These are phyloP conservation scores for Luzula sylvatica DNA, from an alignment of 176 grass and related monocot species.

Conservation along the genomic window DNA sequence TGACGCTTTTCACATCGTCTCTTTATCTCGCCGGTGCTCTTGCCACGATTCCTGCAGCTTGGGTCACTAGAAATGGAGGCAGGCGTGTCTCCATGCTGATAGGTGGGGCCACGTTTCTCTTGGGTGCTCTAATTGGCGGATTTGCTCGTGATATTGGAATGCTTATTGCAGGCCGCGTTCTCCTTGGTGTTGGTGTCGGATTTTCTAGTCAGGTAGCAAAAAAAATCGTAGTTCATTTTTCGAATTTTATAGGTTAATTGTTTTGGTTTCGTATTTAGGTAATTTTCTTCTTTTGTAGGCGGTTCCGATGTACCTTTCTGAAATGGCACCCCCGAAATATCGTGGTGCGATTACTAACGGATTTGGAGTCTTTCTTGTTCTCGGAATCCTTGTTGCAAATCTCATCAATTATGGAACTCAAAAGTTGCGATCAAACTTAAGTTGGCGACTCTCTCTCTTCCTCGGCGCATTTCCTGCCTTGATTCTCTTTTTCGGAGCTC, in stretches of 20 bases:
- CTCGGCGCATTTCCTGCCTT: constrained; percentile 40
- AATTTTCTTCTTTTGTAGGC: constrained; percentile 29
- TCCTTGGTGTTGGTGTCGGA: constrained; percentile 58
- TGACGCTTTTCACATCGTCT: constrained; percentile 66
- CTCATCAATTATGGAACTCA: constrained; percentile 50
- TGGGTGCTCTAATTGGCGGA: constrained; percentile 27
- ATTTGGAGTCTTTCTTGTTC: constrained; percentile 41
- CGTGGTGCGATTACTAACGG: constrained; percentile 61
- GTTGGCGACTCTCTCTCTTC: constrained; percentile 52
- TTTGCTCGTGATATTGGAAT: constrained; percentile 34
- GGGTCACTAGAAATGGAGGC: constrained; percentile 26
- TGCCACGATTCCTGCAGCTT: constrained; percentile 41
- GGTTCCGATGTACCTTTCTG: constrained; percentile 64
- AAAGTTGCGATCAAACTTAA: constrained; percentile 41
- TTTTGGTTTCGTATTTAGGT: too few relatives aligned
- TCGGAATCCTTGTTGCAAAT: constrained; percentile 43
- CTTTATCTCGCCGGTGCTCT: constrained; percentile 55
- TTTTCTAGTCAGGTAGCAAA: constrained; percentile 35
- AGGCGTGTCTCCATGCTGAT: constrained; percentile 37
- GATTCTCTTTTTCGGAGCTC: constrained; percentile 31
- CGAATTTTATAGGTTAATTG: too few relatives aligned
- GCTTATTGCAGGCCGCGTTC: constrained; percentile 38
- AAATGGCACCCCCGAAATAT: constrained; percentile 50
- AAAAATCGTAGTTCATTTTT: too few relatives aligned
- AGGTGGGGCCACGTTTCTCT: constrained; percentile 45